Base-by-base conservation (phyloP, 768 basidiomycete species). In the Termitomyces sp. region DNA sequence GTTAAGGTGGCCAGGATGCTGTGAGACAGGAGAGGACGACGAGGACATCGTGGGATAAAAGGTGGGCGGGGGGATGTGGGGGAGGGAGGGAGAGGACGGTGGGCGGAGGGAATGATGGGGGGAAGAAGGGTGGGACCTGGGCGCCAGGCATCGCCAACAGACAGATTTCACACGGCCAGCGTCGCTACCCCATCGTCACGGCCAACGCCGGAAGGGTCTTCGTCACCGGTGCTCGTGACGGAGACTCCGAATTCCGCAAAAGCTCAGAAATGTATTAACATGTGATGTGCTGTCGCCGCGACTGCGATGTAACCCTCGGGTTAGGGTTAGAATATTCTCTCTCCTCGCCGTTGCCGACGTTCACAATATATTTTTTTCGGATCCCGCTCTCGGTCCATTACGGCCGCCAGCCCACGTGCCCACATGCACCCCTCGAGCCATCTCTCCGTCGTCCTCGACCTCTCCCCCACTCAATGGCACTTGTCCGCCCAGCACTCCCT, bases 401-500 rank as follows among this genome's bases (percentile, higher is more conserved):
- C 55, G 55, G 55, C 46, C 46, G 18, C 55, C 46, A 31, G 1
- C 27, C 43, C 54, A 55, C 54, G 56, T 52, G 50, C 56, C 36
- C n/a, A 20, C 37, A 53, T 36, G 43, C 42, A 36, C 31, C 22
- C 24, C 58, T 59, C 69, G 55, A 31, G n/a, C 41, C 90, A 94
- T 70, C 79, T 96, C 37, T 88, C 92, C 22, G 83, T 95, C 59
- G 82, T 97, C 57, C 60, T 96, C 58, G 94, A 97, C 76, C 76
- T 96, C 51, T 87, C 89, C 24, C 94, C 92, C 4, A 75, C 84
- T 1, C 90, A 94, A 70, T 96, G 94, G 94, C 83, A 91, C 64
- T 75, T 84, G 54, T 85, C 89, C 27, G 81, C 84, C 1, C 55
- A 67, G 12, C 57, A 55, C 3, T 70, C 76, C 3, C 72, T 98